Evolutionary conservation across 768 basidiomycete species (phyloP).

Genomic region (Hydnomerulius pinastri): DNA sequence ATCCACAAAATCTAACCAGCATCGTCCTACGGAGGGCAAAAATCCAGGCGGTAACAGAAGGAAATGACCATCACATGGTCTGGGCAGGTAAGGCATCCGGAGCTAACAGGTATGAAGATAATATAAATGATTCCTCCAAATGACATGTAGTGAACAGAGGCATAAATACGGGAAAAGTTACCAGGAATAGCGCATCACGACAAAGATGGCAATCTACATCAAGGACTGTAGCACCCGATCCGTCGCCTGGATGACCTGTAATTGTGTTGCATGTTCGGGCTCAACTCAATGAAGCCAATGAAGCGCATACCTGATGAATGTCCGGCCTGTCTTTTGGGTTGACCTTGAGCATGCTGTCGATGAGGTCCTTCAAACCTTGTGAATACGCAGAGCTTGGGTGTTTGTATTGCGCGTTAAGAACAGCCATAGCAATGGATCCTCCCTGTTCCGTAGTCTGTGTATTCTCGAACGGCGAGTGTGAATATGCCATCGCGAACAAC

Average conservation of each 20-base stretch:
- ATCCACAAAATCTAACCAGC: not conserved
- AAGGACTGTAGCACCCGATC: conserved; percentile 64
- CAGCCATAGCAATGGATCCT: conserved; percentile 97
- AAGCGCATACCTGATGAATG: conserved; percentile 69
- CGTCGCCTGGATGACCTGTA: conserved; percentile 66
- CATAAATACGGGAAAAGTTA: conserved; percentile 3
- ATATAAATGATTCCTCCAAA: conserved; percentile 9
- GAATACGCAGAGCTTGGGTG: conserved; percentile 89
- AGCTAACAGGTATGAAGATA: conserved; percentile 1
- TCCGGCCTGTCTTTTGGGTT: conserved; percentile 83
- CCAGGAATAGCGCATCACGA: not conserved
- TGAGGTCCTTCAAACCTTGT: conserved; percentile 76
- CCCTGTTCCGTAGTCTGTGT: conserved; percentile 91
- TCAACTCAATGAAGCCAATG: conserved; percentile 1
- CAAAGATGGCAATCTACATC: conserved; percentile 33
- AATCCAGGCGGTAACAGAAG: conserved; percentile 1
- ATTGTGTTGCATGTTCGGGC: not conserved
- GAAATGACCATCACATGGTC: conserved; percentile 6
- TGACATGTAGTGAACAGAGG: conserved; percentile 6
- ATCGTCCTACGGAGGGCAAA: not conserved
- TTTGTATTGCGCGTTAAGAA: conserved; percentile 89
- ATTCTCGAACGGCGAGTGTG: conserved; percentile 95
- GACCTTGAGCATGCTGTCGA: conserved; percentile 82
- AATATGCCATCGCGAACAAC: conserved; percentile 91
- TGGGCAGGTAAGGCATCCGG: not conserved